Evolutionary conservation across 805 yeast genomes (phyloP), one percentile per base, ranked within the genome.

Genomic region (Zygotorulaspora chibaensis): DNA sequence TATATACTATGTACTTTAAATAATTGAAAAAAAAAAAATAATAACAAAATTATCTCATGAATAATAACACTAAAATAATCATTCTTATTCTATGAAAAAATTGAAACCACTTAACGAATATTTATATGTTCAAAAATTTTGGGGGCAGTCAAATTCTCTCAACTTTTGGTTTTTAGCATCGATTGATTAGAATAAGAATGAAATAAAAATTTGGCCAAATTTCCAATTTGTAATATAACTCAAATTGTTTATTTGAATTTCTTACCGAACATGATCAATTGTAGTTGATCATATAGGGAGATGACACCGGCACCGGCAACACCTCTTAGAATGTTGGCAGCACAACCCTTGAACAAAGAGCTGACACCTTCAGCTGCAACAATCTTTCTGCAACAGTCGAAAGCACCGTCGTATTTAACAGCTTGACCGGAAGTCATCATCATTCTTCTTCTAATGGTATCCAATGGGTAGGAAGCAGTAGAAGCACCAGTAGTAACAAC

Each of bases 351-450:
- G 91, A 89, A 89, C 76, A 89, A 80, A 65, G 97, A 87, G 53
- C 70, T 67, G 66, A 87, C 74, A 87, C 97, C 97, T 77, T 90
- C 96, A 71, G 93, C 88, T 62, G 95, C 95, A 64, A 90, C 91
- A 71, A 89, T 87, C 79, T 88, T 76, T 65, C 71, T 76, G 87
- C 86, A 83, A 75, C 93, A 87, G 74, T 90, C 96, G 72, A 87
- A 79, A 63, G 96, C 95, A 79, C 95, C 93, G 70, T 82, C 76
- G 80, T 89, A 89, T 80, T 90, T 89, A 67, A 89, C 95, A 68
- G 95, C 96, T 79, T 88, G 95, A 76, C 97, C 97, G 63, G 97
- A 90, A 65, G 97, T 89, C 97, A 89, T 89, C 97, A 89, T 89
- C 97, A 89, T 89, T 86, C 97, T 88, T 87, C 97, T 88, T 85